Base-by-base conservation (phyloP, 768 basidiomycete genomes). In the Xerocomus potaroensis region DNA sequence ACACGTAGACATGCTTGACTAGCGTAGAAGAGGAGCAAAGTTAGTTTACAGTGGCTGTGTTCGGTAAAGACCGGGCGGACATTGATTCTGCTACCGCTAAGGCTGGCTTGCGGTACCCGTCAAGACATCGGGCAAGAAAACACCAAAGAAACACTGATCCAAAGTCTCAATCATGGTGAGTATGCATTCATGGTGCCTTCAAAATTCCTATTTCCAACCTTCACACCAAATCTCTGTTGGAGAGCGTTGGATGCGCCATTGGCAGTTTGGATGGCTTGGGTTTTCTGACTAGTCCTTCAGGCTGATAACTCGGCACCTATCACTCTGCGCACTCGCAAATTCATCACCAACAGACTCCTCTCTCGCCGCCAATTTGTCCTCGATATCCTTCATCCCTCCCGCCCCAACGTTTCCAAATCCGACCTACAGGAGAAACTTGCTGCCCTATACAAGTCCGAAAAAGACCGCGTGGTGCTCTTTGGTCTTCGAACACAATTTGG, bases 291-390 rank as follows among this genome's bases (percentile, higher is more conserved):
- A 10, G 39, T 50, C 55, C 47, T 56, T 41, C 50, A 90, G 87
- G 79, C 87, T 73, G 88, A 88, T 68, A 75, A 69, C 67, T 76
- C 81, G 69, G 80, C 90, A 69, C 84, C 94, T 50, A 79, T 99
- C 59, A 99, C 96, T 57, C 79, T 99, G 68, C 91, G 96, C 63
- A 96, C 96, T 45, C 89, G 94, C 71, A 97, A 99, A 79, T 98
- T 98, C 78, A 89, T 97, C 72, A 96, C 94, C 67, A 99, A 99
- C 81, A 91, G 93, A 51, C 87, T 99, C 56, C 77, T 99, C 41
- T 83, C 89, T 59, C 89, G 96, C 60, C 89, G 91, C 64, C 96
- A 98, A 78, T 94, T 98, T 65, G 79, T 97, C 59, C 79, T 97
- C 56, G 92, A 94, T 59, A 80, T 95, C 58, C 83, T 96, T 58